These are phyloP conservation scores for Cenococcum geophilum DNA, from an alignment of 495 filamentous ascomycete genomes.

Conservation along the genomic window DNA sequence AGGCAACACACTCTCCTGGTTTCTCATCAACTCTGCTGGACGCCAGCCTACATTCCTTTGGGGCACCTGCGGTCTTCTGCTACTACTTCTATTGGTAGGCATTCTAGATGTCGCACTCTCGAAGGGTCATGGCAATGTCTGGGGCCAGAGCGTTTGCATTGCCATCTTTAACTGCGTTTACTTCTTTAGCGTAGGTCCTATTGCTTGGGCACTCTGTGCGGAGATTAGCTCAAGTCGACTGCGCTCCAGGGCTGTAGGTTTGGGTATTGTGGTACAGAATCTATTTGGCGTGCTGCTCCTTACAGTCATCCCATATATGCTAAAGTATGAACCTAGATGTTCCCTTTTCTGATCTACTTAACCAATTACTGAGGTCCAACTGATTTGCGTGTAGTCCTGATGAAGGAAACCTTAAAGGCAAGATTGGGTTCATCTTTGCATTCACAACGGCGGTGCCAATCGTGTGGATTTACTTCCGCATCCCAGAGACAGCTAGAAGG, in stretches of 20 bases:
- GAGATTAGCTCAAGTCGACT: conserved; percentile 68
- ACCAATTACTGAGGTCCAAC: conserved; percentile 16
- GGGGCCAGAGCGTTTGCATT: conserved; percentile 67
- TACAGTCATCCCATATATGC: not conserved
- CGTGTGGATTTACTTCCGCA: conserved; percentile 71
- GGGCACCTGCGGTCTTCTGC: conserved; percentile 58
- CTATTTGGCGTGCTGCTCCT: not conserved
- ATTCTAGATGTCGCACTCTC: conserved; percentile 60
- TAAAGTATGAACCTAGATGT: conserved; percentile 22
- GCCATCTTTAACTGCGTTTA: conserved; percentile 68
- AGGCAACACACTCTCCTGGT: conserved; percentile 68
- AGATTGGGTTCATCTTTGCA: conserved; percentile 16
- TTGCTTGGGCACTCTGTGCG: conserved; percentile 71
- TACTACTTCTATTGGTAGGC: conserved; percentile 65
- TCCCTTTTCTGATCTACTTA: not conserved
- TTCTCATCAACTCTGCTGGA: conserved; percentile 62
- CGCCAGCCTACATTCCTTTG: conserved; percentile 66
- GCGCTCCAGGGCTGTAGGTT: conserved; percentile 66
- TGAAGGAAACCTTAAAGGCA: conserved; percentile 24
- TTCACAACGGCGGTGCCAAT: conserved; percentile 48
- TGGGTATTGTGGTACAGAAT: conserved; percentile 11
- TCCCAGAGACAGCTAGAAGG: conserved; percentile 79
- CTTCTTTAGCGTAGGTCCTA: conserved; percentile 68
- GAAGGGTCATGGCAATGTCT: conserved; percentile 47
- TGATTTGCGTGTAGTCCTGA: conserved; percentile 20